phyloP scores from a whole-genome alignment of 202 grass and related monocot species.

The Setaria italica region DNA sequence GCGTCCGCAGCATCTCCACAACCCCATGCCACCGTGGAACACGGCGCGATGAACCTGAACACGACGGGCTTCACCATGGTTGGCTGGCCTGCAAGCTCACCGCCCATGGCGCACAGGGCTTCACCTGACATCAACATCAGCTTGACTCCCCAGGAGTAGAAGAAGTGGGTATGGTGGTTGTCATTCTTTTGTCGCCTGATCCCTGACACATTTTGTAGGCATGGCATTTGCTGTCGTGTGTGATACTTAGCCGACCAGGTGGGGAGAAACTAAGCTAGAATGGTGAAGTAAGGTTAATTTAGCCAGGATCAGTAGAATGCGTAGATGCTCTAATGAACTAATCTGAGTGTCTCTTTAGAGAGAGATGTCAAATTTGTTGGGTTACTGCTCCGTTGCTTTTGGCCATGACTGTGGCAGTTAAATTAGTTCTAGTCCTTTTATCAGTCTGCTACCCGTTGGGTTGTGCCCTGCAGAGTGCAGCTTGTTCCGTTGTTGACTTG shows the following conservation, averaged over 20 bases:
- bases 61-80: constrained; percentile 52
- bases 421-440: background rate
- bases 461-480: background rate
- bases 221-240: constrained; percentile 13
- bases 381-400: constrained; percentile 12
- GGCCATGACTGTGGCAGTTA: background rate
- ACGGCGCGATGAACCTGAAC: constrained; percentile 44
- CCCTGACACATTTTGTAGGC: constrained; percentile 52
- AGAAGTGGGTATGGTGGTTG: background rate
- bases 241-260: background rate
- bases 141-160: constrained; percentile 70
- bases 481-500: background rate
- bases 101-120: constrained; percentile 48
- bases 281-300: background rate
- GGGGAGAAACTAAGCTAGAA: background rate
- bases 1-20: background rate
- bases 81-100: constrained; percentile 64
- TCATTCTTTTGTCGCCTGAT: constrained; percentile 13
- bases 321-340: constrained; percentile 29
- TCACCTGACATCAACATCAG: constrained; percentile 88
- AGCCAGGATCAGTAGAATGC: background rate
- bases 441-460: background rate
- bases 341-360: background rate
- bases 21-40: constrained; percentile 17
- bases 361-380: background rate